These are phyloP conservation scores for Peribolospora baueri DNA, from an alignment of 768 basidiomycete genomes.

Conservation along the genomic window DNA sequence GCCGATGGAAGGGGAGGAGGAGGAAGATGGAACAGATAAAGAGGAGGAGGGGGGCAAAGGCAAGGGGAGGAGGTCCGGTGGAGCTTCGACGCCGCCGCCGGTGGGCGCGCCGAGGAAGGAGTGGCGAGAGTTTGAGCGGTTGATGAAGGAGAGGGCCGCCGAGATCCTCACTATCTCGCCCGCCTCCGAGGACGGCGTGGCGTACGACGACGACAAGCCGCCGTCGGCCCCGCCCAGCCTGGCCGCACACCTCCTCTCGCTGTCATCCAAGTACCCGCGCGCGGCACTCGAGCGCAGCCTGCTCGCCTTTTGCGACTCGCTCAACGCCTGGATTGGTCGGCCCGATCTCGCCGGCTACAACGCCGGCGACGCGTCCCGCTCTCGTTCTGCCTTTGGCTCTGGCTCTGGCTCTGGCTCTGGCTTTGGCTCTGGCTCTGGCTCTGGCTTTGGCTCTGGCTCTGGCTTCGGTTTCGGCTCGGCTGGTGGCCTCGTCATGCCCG, in stretches of 20 bases:
- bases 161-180: slow-evolving; percentile 24
- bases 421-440: not conserved
- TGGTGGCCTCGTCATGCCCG: no score
- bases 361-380: slow-evolving; percentile 3
- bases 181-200: no score
- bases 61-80: slow-evolving; percentile 3
- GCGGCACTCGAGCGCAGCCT: not conserved
- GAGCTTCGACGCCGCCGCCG: slow-evolving; percentile 2
- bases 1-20: slow-evolving; percentile 14
- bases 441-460: not conserved
- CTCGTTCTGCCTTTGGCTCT: not conserved
- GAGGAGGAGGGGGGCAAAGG: slow-evolving; percentile 29
- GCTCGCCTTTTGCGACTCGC: not conserved
- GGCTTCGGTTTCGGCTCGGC: no score
- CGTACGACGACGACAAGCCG: no score
- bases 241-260: not conserved
- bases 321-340: not conserved
- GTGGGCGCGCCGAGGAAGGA: slow-evolving; percentile 19
- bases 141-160: slow-evolving; percentile 47
- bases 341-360: not conserved
- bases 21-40: slow-evolving; percentile 11
- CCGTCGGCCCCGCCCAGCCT: no score
- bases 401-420: not conserved
- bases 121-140: slow-evolving; percentile 44
- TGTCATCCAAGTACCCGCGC: not conserved